A percentile compares a stretch with the other conserved stretches of the same genome.
phyloP scores from a whole-genome alignment of 345 rosid genomes.

The Dovyalis caffra region DNA sequence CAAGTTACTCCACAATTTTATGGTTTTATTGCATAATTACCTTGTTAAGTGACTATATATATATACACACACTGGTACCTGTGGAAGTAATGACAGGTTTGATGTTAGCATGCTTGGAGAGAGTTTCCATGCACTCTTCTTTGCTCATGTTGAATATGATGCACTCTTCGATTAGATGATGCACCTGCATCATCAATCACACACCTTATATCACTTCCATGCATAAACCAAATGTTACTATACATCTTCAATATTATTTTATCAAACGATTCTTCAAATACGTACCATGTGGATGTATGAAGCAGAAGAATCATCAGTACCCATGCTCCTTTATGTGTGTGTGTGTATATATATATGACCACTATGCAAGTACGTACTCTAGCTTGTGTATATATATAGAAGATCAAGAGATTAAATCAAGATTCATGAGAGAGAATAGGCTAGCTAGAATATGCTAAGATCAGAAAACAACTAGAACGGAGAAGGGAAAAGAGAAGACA shows the following conservation, averaged over 20 bases:
- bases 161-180: conserved; percentile 88
- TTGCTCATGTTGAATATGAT: conserved; percentile 77
- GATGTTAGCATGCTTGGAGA: conserved; percentile 82
- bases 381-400: no score
- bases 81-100: conserved; percentile 83
- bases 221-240: neutral
- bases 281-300: conserved; percentile 32
- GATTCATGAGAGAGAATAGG: neutral
- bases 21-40: neutral
- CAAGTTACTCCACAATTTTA: no score
- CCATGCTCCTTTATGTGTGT: neutral
- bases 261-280: neutral
- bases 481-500: neutral
- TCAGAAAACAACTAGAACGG: neutral
- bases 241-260: neutral
- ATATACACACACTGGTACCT: no score
- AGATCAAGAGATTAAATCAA: neutral
- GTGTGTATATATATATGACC: no score
- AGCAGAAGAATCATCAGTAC: conserved; percentile 24
- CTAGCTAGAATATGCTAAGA: neutral
- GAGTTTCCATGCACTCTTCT: conserved; percentile 94
- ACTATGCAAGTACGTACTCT: neutral
- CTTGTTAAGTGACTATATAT: no score
- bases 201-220: neutral
- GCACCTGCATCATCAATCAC: conserved; percentile 51